phyloP scores from a whole-genome alignment of 306 rosid species.

The Clitoria ternatea region DNA sequence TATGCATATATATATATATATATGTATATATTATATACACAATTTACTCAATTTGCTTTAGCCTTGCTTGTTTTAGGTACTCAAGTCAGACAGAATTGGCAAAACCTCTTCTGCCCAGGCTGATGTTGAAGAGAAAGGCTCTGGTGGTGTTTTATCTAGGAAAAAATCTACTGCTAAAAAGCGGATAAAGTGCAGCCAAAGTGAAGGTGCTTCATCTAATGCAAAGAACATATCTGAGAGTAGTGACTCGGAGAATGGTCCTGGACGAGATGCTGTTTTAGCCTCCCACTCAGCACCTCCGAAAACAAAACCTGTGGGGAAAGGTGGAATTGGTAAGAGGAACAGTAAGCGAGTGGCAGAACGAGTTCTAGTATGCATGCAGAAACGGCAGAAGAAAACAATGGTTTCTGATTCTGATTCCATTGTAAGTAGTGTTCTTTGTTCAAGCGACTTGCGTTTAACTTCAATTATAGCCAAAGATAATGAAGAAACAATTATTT shows the following conservation, averaged over 20 bases:
- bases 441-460: conserved; percentile 47
- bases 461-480: conserved; percentile 30
- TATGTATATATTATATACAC: neutral
- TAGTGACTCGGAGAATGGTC: conserved; percentile 92
- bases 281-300: conserved; percentile 47
- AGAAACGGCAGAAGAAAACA: conserved; percentile 83
- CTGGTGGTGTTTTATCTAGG: conserved; percentile 47
- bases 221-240: conserved; percentile 83
- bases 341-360: conserved; percentile 97
- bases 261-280: conserved; percentile 50
- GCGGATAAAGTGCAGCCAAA: conserved; percentile 60
- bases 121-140: conserved; percentile 60
- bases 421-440: conserved; percentile 52
- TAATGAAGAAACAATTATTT: conserved; percentile 43
- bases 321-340: conserved; percentile 61
- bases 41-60: conserved; percentile 27
- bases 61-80: conserved; percentile 44
- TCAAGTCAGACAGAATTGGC: conserved; percentile 53
- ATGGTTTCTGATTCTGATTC: conserved; percentile 78
- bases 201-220: conserved; percentile 96
- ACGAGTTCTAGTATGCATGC: conserved; percentile 82
- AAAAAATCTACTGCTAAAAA: conserved; percentile 66
- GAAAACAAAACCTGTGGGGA: conserved; percentile 57
- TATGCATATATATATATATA: too few relatives aligned
- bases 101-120: conserved; percentile 49